Evolutionary conservation across 352 stramenopile genomes (phyloP), one percentile per base, ranked within the genome.

Genomic region (Aphanomyces astaci): DNA sequence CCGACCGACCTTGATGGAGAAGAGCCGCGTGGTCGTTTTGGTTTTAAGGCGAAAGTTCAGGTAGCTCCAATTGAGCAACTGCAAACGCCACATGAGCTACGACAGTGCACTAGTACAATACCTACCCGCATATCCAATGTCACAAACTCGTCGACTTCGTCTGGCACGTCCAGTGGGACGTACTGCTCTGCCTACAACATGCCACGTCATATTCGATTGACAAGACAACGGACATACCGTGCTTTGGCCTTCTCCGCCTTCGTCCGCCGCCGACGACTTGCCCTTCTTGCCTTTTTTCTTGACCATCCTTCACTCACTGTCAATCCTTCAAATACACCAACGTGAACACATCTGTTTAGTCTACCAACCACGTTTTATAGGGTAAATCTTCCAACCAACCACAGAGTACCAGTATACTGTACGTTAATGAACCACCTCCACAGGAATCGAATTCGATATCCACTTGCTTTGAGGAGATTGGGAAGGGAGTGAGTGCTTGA

Each of bases 11-110:
- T 83, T 82, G 72, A 85, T 72, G 11, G 76, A 74, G 27, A 85
- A 85, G 56, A 87, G 70, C 24, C 71, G 70, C n/a, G 79, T 85
- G 11, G 71, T 75, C 11, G 76, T 84, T 70, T 80, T 84, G 39
- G 76, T 72, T 19, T 73, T 73, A 43, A 83, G 70, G 55, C 78
- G 80, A 62, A 84, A 83, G 72, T 85, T 84, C 65, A 87, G 75
- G 49, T 85, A 87, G 53, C 74, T 79, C 79, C 79, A 87, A 60
- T 85, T 87, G 45, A 87, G 73, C 46, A 87, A 72, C 78, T 83
- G 57, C 72, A 45, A 62, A 17, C 32, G 60, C n/a, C 30, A 64
- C 19, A 51, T 25, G 11, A 40, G 24, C 46, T 15, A 54, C 28
- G 45, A 24, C 19, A 64, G 19, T 27, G 9, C 13, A 31, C 13